These are phyloP conservation scores for Fusarium nelsonii DNA, from an alignment of 2,329 filamentous ascomycete species.

Conservation along the genomic window DNA sequence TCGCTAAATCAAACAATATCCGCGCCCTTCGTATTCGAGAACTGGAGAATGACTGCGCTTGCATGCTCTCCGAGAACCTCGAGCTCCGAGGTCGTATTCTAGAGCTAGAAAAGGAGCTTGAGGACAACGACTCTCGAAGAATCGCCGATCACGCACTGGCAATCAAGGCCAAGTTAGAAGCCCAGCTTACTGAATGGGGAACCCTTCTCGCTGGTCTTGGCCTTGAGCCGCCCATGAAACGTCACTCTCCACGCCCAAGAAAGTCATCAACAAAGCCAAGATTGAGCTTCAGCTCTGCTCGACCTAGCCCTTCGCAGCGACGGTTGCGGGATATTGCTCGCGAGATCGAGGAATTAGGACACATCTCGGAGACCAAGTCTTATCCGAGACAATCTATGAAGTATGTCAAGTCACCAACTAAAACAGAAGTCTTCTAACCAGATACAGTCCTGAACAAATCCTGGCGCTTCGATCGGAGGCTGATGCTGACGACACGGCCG, in stretches of 20 bases:
- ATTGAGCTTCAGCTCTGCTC: conserved; percentile 55
- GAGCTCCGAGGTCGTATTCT: conserved; percentile 77
- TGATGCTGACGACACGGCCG: conserved; percentile 59
- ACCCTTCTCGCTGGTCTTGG: conserved; percentile 75
- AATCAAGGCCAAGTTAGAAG: conserved; percentile 78
- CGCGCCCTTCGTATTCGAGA: conserved; percentile 82
- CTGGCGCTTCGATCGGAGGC: conserved; percentile 67
- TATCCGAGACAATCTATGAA: conserved; percentile 76
- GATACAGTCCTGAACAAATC: conserved; percentile 70
- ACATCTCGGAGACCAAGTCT: conserved; percentile 75
- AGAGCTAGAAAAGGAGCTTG: conserved; percentile 74
- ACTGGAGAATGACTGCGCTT: conserved; percentile 80
- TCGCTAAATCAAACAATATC: conserved; percentile 81
- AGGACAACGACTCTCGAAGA: conserved; percentile 69
- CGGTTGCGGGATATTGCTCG: conserved; percentile 68
- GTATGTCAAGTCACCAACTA: conserved; percentile 60
- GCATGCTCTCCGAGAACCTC: conserved; percentile 83
- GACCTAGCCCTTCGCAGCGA: conserved; percentile 66
- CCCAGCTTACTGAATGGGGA: conserved; percentile 78
- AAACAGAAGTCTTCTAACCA: conserved; percentile 48
- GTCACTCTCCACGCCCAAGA: conserved; percentile 57
- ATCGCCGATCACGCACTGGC: conserved; percentile 74
- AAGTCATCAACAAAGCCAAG: conserved; percentile 58
- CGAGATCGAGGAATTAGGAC: conserved; percentile 65
- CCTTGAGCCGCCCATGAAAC: conserved; percentile 67